Conservation (phyloP, 163 green algal genomes). For the Scenedesmus sp. region DNA sequence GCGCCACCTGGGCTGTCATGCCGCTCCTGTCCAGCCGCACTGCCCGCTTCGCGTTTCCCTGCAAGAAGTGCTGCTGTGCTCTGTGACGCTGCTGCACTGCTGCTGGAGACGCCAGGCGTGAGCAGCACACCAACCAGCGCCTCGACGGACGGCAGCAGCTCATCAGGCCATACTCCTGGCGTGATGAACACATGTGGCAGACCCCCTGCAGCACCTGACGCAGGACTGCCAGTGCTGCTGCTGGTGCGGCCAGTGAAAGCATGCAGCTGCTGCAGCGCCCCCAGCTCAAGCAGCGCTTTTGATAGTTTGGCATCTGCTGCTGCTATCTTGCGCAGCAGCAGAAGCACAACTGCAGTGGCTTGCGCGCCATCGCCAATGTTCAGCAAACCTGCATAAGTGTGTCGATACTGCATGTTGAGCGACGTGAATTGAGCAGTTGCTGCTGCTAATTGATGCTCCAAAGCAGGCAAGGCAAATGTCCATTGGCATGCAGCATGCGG, state of each 20-base stretch:
- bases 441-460: background rate
- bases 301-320: slow-evolving; percentile 9
- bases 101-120: background rate
- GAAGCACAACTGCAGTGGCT: slow-evolving; percentile 58
- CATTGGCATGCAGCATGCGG: background rate
- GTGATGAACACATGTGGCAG: background rate
- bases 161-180: slow-evolving; percentile 15
- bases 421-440: background rate
- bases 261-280: slow-evolving; percentile 55
- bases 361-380: slow-evolving; percentile 56
- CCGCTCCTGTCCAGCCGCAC: background rate
- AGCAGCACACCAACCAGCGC: slow-evolving; percentile 4
- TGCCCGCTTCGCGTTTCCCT: background rate
- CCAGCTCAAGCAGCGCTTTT: slow-evolving; percentile 62
- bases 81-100: background rate
- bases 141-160: slow-evolving; percentile 47
- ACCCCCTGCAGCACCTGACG: slow-evolving; percentile 49
- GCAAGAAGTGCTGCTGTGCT: background rate
- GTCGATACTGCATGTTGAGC: background rate
- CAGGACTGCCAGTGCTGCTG: background rate
- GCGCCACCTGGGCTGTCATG: background rate
- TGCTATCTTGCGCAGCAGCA: slow-evolving; percentile 59
- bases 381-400: slow-evolving; percentile 52
- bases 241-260: background rate
- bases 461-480: background rate